phyloP scores from a whole-genome alignment of 225 moss, liverwort and hornwort genomes.

The Takakia lepidozioides region DNA sequence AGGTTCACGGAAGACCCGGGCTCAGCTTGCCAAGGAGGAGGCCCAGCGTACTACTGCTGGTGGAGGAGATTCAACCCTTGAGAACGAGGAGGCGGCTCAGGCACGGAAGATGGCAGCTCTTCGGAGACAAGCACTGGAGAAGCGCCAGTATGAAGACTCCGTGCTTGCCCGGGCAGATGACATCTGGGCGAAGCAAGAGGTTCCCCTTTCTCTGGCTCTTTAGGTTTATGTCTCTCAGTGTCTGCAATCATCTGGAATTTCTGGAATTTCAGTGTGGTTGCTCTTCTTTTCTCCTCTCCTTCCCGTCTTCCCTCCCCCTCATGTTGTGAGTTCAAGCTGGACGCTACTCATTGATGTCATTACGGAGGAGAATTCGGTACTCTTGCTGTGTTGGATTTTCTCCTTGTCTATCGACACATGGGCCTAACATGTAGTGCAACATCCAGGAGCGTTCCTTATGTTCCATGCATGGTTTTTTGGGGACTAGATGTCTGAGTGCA shows the following conservation, averaged over 20 bases:
- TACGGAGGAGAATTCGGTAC: too few relatives aligned
- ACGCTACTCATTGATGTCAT: too few relatives aligned
- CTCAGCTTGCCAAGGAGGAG: constrained; percentile 41
- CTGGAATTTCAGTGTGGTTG: neutral
- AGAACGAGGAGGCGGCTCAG: constrained; percentile 8
- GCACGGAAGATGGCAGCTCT: constrained; percentile 29
- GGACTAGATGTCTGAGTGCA: too few relatives aligned
- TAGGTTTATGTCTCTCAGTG: constrained; percentile 1
- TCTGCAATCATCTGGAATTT: neutral
- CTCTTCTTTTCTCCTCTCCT: neutral
- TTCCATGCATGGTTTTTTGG: too few relatives aligned
- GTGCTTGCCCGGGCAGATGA: constrained; percentile 33
- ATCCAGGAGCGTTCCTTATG: too few relatives aligned
- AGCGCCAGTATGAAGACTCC: constrained; percentile 28
- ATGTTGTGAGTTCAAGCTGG: too few relatives aligned
- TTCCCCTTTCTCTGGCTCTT: constrained; percentile 6
- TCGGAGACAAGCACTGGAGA: constrained; percentile 36
- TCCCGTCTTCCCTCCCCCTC: too few relatives aligned
- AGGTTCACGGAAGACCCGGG: constrained; percentile 47
- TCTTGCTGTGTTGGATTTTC: too few relatives aligned
- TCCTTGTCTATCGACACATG: too few relatives aligned
- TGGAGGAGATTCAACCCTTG: constrained; percentile 14
- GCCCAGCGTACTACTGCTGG: constrained; percentile 26
- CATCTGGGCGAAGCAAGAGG: constrained; percentile 36
- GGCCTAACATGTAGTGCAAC: too few relatives aligned